Base-by-base conservation (phyloP, 768 basidiomycete species). In the Stropharia rugosoannulata region DNA sequence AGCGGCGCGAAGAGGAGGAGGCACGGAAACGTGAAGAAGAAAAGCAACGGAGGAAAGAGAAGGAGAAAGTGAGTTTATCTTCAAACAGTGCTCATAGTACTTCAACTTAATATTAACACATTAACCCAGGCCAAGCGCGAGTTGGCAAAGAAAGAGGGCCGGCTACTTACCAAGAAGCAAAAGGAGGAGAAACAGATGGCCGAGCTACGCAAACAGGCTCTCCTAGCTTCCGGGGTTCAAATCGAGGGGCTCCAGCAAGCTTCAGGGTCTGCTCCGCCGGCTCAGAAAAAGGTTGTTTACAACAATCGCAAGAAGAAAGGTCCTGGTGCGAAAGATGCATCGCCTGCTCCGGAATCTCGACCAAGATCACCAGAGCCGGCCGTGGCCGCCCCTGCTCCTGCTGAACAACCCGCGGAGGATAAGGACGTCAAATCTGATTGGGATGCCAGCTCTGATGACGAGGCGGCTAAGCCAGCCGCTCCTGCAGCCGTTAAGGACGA, bases 121-220 rank as follows among this genome's bases (percentile, higher is more conserved):
- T 51, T 57, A 37, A 48, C 43, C n/a, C 65, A 95, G 94, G 88
- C 84, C 43, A 97, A 96, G 72, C 86, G 85, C 49, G 95, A 97
- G 63, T 68, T 89, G 49, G 87, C 90, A 12, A 93, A 90, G 80
- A 96, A 95, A 69, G 95, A 98, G 73, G 97, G 97, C 19, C 84
- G 90, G 44, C 75, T 96, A 22, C 80, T 98, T 48, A 98, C 96
- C n/a, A 95, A 96, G 71, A 97, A 95, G 73, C 95, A 98, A 70
- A 96, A 94, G 71, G 90, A 93, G 66, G 95, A 98, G 69, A 87
- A 82, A 62, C 90, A 90, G 18, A 89, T 86, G 61, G 95, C 93
- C 2, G 95, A 98, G 69, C 84, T 93, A 29, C 87, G 95, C 54
- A 90, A 86, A 67, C 85, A 96, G 67, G 95, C 96, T 2, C 81